Evolutionary conservation across 1,284 basidiomycete species (phyloP).

Genomic region (Papiliotrema laurentii): DNA sequence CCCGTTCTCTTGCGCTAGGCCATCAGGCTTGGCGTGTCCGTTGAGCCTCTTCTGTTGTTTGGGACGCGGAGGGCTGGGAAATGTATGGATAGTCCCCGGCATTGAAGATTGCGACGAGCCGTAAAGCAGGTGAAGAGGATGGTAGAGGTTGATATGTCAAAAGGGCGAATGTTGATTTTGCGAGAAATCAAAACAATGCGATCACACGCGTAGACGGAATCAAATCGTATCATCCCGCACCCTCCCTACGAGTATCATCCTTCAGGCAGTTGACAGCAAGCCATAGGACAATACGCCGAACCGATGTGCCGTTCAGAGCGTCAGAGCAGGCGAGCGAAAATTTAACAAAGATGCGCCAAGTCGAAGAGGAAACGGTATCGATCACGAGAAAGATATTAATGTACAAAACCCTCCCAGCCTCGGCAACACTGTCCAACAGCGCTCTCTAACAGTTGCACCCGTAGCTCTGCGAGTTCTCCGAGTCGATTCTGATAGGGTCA

Average conservation of each 20-base stretch:
- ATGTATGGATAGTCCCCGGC: not conserved
- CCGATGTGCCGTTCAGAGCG: no score
- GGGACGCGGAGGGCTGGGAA: slow-evolving; percentile 5
- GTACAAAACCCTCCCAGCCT: not conserved
- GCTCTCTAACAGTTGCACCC: slow-evolving; percentile 76
- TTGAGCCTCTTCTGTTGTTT: not conserved
- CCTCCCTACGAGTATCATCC: no score
- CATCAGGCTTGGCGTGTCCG: not conserved
- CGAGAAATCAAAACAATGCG: not conserved
- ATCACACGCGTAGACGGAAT: not conserved
- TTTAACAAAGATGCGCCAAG: no score
- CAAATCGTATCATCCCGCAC: not conserved
- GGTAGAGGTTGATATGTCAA: not conserved
- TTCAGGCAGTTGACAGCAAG: no score
- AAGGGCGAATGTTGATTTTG: not conserved
- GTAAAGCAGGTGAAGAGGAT: no score
- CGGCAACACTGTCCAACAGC: not conserved
- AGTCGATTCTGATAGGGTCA: slow-evolving; percentile 96
- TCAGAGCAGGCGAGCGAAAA: no score
- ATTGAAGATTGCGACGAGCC: not conserved
- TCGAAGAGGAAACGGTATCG: no score
- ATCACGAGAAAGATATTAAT: no score
- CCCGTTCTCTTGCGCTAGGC: not conserved
- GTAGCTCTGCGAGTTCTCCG: slow-evolving; percentile 84
- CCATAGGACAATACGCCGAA: no score